Evolutionary conservation across 345 rosid genomes (phyloP).

Genomic region (Hevea brasiliensis): DNA sequence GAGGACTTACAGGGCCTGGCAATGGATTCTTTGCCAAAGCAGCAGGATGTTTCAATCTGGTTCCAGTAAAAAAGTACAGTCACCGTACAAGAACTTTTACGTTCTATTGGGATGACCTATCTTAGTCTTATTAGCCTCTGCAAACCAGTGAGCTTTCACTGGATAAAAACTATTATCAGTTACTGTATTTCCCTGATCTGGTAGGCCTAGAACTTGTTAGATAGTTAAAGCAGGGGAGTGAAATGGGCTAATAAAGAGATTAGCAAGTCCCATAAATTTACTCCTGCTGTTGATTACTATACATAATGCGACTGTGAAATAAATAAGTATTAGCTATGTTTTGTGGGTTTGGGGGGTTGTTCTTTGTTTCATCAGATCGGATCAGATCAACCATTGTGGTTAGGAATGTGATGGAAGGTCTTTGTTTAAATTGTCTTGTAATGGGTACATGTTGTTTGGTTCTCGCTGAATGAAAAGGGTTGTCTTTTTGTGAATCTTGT

Average conservation of each 20-base stretch:
- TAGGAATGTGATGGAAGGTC: slow-evolving; percentile 15
- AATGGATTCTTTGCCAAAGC: slow-evolving; percentile 59
- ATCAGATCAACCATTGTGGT: slow-evolving; percentile 8
- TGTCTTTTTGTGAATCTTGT: slow-evolving; percentile 17
- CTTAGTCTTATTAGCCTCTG: background rate
- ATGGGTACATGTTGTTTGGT: slow-evolving; percentile 14
- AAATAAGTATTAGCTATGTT: slow-evolving; percentile 5
- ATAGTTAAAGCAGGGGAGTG: background rate
- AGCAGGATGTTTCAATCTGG: slow-evolving; percentile 67
- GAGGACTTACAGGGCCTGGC: slow-evolving; percentile 60
- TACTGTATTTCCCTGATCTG: slow-evolving; percentile 7
- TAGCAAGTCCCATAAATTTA: slow-evolving; percentile 1
- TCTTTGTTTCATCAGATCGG: background rate
- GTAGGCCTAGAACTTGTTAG: slow-evolving; percentile 28
- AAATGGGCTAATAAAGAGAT: slow-evolving; percentile 25
- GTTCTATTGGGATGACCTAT: background rate
- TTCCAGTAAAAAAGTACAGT: slow-evolving; percentile 32
- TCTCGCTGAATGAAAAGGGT: background rate
- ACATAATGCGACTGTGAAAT: background rate
- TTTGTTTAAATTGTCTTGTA: slow-evolving; percentile 23
- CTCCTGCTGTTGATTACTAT: background rate
- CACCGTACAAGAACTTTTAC: background rate
- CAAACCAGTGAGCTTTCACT: slow-evolving; percentile 1
- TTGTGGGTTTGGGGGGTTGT: background rate
- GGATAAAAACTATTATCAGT: slow-evolving; percentile 1